These are phyloP conservation scores for Beta corolliflora DNA, from an alignment of 179 eudicot species.

Conservation along the genomic window DNA sequence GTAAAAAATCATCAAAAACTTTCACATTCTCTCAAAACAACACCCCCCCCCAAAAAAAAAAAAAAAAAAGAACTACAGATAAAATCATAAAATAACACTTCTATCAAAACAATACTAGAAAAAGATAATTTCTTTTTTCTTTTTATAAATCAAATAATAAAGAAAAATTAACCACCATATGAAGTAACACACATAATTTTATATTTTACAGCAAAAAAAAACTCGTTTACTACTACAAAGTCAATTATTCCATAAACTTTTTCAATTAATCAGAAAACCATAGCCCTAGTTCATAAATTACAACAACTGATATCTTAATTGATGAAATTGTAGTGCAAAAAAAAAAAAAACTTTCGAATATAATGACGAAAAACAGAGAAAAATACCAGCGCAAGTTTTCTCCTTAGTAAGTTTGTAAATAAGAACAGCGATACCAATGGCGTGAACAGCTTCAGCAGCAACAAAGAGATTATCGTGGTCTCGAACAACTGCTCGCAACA, in stretches of 20 bases:
- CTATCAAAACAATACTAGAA: background rate
- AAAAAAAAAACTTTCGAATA: background rate
- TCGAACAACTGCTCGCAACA: constrained; percentile 57
- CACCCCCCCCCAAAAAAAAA: background rate
- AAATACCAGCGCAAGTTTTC: constrained; percentile 76
- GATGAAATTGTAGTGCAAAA: background rate
- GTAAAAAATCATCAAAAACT: background rate
- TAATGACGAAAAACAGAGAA: background rate
- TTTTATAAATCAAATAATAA: background rate
- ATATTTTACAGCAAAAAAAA: background rate
- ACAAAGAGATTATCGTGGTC: constrained; percentile 84
- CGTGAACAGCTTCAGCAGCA: constrained; percentile 79
- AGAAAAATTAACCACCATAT: background rate
- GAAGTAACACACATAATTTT: background rate
- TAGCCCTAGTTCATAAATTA: background rate
- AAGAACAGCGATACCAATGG: constrained; percentile 66
- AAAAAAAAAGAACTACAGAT: background rate
- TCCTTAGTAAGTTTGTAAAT: constrained; percentile 71
- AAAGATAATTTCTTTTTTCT: background rate
- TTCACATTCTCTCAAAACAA: background rate
- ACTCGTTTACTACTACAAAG: background rate
- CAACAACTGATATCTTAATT: background rate
- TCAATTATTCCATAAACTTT: background rate
- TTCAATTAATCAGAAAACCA: background rate
- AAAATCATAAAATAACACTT: background rate